phyloP scores from a whole-genome alignment of 2,329 filamentous ascomycete species.

The Fusarium mundagurra region DNA sequence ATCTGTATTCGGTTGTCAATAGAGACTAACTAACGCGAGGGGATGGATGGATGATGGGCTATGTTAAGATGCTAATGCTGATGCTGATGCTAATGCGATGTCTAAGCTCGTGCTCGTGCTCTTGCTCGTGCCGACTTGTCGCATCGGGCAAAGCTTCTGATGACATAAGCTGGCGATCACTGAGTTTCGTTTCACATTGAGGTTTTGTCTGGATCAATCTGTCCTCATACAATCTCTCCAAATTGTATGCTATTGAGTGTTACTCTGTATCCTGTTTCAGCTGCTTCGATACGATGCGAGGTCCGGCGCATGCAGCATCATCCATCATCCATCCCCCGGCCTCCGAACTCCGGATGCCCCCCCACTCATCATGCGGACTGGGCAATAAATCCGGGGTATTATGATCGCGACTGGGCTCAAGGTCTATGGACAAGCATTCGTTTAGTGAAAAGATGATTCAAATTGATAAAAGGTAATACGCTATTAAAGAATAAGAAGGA shows the following conservation, averaged over 20 bases:
- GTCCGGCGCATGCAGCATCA: neutral
- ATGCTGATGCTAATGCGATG: neutral
- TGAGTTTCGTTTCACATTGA: neutral
- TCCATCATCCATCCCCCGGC: neutral
- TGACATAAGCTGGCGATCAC: constrained; percentile 36
- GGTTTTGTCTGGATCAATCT: neutral
- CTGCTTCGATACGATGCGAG: neutral
- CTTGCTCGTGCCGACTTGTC: constrained; percentile 30
- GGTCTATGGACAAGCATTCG: neutral
- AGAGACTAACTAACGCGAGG: constrained; percentile 20
- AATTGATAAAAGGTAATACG: neutral
- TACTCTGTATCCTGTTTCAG: too few species aligned
- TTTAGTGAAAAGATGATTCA: neutral
- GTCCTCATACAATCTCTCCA: neutral
- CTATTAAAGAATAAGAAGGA: neutral
- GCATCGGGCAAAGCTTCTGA: constrained; percentile 32
- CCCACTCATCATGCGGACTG: neutral
- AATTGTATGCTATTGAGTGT: neutral
- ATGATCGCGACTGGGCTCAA: neutral
- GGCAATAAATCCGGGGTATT: neutral
- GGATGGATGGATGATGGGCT: neutral
- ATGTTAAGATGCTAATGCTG: neutral
- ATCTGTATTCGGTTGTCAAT: constrained; percentile 40
- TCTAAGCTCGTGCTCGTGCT: constrained; percentile 22
- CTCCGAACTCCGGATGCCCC: constrained; percentile 1